Percentiles rank a stretch among this genome's conserved stretches.
Conservation (phyloP, 1,139 yeast genomes). For the Blastobotrys buckinghamii region DNA sequence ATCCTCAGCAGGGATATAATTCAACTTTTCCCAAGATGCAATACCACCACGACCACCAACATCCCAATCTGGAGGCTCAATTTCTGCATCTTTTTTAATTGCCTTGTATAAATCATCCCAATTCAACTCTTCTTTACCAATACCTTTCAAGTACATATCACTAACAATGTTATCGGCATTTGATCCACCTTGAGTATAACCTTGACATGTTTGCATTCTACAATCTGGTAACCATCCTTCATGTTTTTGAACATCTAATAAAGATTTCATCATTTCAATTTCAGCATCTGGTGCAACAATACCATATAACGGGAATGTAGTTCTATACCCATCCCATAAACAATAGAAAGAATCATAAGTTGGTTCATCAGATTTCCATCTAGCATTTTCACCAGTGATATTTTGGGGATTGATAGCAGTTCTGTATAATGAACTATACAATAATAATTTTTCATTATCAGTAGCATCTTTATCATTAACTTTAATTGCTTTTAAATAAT, state of each 20-base stretch:
- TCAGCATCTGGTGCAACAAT: conserved; percentile 32
- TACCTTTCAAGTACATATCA: conserved; percentile 36
- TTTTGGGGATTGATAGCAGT: conserved; percentile 37
- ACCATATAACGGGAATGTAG: conserved; percentile 34
- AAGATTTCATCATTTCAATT: conserved; percentile 33
- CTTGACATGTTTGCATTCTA: conserved; percentile 38
- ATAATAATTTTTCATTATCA: conserved; percentile 24
- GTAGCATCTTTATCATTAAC: conserved; percentile 11
- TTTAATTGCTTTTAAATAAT: conserved; percentile 16
- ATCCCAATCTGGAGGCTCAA: conserved; percentile 18
- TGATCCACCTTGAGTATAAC: conserved; percentile 40
- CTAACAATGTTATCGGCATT: conserved; percentile 40
- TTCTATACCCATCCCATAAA: conserved; percentile 40
- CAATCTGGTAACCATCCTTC: conserved; percentile 41
- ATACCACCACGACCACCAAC: conserved; percentile 14
- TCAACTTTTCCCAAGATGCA: conserved; percentile 10
- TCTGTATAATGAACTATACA: conserved; percentile 37
- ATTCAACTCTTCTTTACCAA: conserved; percentile 25
- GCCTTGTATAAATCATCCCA: conserved; percentile 37
- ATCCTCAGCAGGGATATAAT: conserved; percentile 13
- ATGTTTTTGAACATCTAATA: conserved; percentile 33
- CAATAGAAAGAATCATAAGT: conserved; percentile 40
- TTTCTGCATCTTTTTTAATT: conserved; percentile 39
- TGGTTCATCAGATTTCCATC: conserved; percentile 27
- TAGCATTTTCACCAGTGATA: conserved; percentile 37